These are phyloP conservation scores for Ramalina peruviana DNA, from an alignment of 495 filamentous ascomycete genomes.

Conservation along the genomic window DNA sequence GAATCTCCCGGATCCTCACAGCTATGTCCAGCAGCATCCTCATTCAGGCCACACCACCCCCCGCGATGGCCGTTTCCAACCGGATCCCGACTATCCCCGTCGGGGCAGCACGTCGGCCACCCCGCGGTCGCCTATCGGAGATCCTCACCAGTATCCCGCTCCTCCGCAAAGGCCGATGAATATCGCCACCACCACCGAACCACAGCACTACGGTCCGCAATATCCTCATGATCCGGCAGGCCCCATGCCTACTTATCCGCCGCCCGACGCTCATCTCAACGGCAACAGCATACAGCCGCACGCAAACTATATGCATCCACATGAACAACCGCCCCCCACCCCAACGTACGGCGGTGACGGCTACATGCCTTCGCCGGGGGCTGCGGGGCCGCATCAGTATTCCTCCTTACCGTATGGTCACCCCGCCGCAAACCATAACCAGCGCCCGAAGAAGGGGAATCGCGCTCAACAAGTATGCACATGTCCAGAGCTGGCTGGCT, in stretches of 20 bases:
- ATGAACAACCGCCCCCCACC: conserved; percentile 9
- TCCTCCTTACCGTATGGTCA: conserved; percentile 7
- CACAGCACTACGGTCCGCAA: conserved; percentile 14
- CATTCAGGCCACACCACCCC: conserved; percentile 17
- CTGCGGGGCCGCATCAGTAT: conserved; percentile 12
- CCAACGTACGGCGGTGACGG: conserved; percentile 9
- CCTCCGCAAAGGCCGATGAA: conserved; percentile 9
- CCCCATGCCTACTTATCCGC: conserved; percentile 3
- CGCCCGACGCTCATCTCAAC: conserved; percentile 12
- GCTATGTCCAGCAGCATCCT: conserved; percentile 14
- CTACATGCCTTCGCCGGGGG: conserved; percentile 14
- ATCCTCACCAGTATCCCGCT: conserved; percentile 9
- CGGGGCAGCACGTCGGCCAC: conserved; percentile 14
- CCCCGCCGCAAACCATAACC: conserved; percentile 4
- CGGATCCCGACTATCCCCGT: conserved; percentile 13
- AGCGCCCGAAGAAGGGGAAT: conserved; percentile 15
- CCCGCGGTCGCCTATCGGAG: conserved; percentile 13
- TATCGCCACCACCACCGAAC: conserved; percentile 8
- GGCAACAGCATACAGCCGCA: conserved; percentile 10
- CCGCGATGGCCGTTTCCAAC: conserved; percentile 14
- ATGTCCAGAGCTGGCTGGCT: not conserved
- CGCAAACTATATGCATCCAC: conserved; percentile 14
- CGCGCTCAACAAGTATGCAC: conserved; percentile 14
- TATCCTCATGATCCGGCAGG: conserved; percentile 10
- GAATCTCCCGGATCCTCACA: conserved; percentile 15